Evolutionary conservation across 148 eudicot genomes (phyloP).

Genomic region (Rhododendron kiyosumense): DNA sequence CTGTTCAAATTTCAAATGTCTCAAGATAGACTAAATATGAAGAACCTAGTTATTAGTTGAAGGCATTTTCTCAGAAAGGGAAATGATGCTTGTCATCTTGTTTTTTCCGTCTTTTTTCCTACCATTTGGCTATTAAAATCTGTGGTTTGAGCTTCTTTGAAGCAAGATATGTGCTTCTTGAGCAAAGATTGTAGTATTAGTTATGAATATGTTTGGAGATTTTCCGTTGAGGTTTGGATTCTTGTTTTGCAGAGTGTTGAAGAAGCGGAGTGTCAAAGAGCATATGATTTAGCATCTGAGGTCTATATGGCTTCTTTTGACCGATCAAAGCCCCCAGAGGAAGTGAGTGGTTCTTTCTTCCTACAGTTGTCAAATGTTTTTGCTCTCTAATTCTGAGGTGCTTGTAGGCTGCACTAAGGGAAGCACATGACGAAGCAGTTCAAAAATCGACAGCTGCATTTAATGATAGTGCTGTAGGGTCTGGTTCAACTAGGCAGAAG

Average conservation of each 20-base stretch:
- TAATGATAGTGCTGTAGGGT: constrained; percentile 80
- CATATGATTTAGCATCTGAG: constrained; percentile 77
- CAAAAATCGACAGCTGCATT: constrained; percentile 61
- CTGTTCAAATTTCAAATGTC: background rate
- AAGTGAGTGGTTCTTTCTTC: constrained; percentile 49
- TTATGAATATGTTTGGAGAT: background rate
- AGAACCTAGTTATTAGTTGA: background rate
- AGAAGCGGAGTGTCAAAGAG: constrained; percentile 95
- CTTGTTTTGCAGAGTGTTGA: constrained; percentile 66
- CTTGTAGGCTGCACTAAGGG: constrained; percentile 72
- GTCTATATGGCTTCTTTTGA: constrained; percentile 80
- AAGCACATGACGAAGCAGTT: constrained; percentile 81
- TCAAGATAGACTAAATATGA: background rate
- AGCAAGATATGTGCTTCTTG: background rate
- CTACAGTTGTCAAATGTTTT: background rate
- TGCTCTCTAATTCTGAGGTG: constrained; percentile 14
- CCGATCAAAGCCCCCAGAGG: constrained; percentile 89
- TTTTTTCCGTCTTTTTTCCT: background rate
- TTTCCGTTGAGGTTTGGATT: background rate
- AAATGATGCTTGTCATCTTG: constrained; percentile 1
- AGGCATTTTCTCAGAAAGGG: background rate
- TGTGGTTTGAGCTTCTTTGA: background rate
- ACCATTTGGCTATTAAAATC: background rate
- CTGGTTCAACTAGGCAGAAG: constrained; percentile 76
- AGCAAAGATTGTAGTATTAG: background rate